Evolutionary conservation across 805 yeast species (phyloP).

Genomic region (Wickerhamiella siamensis): DNA sequence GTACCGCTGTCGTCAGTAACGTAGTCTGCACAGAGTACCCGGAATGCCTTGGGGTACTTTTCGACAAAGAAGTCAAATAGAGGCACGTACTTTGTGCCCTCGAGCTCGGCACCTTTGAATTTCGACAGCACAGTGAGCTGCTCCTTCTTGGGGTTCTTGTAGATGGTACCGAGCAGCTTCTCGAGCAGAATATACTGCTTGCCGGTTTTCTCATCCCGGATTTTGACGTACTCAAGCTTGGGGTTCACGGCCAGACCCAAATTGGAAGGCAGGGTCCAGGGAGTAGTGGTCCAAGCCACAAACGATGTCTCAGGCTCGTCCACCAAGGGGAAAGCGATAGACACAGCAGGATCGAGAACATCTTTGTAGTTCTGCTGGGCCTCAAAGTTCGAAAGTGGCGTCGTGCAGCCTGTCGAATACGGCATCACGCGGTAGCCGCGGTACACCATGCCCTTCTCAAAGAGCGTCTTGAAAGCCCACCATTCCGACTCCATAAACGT

Average conservation of each 20-base stretch:
- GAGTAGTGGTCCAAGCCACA: slow-evolving; percentile 99
- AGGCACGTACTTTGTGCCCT: slow-evolving; percentile 70
- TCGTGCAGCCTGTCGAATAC: slow-evolving; percentile 91
- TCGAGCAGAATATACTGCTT: slow-evolving; percentile 75
- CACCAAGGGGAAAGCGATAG: slow-evolving; percentile 69
- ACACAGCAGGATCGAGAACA: slow-evolving; percentile 91
- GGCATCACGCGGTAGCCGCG: slow-evolving; percentile 98
- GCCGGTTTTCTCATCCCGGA: slow-evolving; percentile 75
- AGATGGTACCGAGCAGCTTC: slow-evolving; percentile 62
- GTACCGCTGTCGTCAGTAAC: slow-evolving; percentile 95
- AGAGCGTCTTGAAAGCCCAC: slow-evolving; percentile 95
- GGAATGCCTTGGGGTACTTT: slow-evolving; percentile 64
- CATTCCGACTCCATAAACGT: slow-evolving; percentile 95
- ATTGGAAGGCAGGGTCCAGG: slow-evolving; percentile 97
- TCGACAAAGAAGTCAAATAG: slow-evolving; percentile 70
- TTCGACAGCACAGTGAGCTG: slow-evolving; percentile 71
- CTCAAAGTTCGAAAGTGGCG: slow-evolving; percentile 93
- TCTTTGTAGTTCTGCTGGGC: slow-evolving; percentile 98
- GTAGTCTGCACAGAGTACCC: slow-evolving; percentile 66
- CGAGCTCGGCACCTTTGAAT: slow-evolving; percentile 64
- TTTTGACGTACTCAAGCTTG: slow-evolving; percentile 78
- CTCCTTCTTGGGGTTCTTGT: slow-evolving; percentile 89
- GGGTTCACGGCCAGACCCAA: slow-evolving; percentile 87
- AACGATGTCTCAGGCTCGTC: slow-evolving; percentile 71
- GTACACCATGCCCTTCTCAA: slow-evolving; percentile 75